These are phyloP conservation scores for Hyparrhenia diplandra DNA, from an alignment of 176 grass and related monocot genomes.

Conservation along the genomic window DNA sequence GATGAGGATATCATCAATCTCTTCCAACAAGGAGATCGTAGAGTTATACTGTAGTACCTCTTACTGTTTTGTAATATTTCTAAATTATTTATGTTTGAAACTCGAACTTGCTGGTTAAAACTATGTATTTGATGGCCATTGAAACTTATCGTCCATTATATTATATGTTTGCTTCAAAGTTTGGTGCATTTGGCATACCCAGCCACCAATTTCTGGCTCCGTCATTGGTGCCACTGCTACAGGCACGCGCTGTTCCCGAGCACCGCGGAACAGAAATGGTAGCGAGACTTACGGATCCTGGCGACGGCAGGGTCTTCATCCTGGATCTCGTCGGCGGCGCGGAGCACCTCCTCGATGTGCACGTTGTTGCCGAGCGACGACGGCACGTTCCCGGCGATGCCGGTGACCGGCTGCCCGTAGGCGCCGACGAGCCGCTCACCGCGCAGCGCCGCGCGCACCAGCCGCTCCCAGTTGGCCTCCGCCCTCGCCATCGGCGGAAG, in stretches of 20 bases:
- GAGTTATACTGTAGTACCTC: no score
- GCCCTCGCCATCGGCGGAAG: conserved; percentile 51
- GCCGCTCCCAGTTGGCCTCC: conserved; percentile 87
- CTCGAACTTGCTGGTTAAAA: no score
- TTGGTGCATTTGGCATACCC: no score
- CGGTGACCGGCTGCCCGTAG: conserved; percentile 39
- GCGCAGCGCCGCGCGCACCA: conserved; percentile 75
- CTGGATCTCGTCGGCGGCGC: conserved; percentile 93
- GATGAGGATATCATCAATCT: no score
- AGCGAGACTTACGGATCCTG: conserved; percentile 64
- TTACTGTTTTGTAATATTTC: no score
- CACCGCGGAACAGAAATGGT: not conserved
- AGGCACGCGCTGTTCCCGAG: not conserved
- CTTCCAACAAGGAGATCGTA: no score
- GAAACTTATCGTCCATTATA: no score
- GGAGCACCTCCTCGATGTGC: conserved; percentile 91
- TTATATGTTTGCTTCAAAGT: no score
- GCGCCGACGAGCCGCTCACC: conserved; percentile 40
- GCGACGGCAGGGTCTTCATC: conserved; percentile 75
- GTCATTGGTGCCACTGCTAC: not conserved
- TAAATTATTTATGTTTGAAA: no score
- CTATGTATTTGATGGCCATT: no score
- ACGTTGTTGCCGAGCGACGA: conserved; percentile 68
- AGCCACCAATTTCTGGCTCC: no score
- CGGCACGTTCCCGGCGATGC: conserved; percentile 74